These are phyloP conservation scores for Kockovaella imperatae DNA, from an alignment of 768 basidiomycete species.

Conservation along the genomic window DNA sequence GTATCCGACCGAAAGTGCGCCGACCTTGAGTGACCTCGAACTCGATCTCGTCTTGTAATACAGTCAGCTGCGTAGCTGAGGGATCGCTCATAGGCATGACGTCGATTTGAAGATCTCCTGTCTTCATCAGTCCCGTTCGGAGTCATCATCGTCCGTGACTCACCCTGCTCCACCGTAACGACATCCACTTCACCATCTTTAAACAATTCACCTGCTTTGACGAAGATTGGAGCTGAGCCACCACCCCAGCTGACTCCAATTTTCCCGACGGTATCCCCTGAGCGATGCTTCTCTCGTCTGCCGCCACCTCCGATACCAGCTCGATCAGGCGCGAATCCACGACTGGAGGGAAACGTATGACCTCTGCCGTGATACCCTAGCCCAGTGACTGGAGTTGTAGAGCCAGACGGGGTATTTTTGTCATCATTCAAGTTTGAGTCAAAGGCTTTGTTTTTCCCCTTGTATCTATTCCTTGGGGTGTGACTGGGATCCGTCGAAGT, in stretches of 20 bases:
- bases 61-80: conserved; percentile 26
- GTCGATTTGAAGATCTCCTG: conserved; percentile 22
- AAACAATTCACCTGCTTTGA: conserved; percentile 43
- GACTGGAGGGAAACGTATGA: not conserved
- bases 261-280: conserved; percentile 13
- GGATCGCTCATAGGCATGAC: conserved; percentile 20
- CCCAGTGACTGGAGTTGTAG: conserved; percentile 27
- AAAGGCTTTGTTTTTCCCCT: not conserved
- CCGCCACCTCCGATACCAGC: not conserved
- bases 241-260: conserved; percentile 30
- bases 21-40: conserved; percentile 15
- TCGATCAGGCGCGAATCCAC: no score
- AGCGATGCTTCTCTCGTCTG: conserved; percentile 12
- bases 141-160: conserved; percentile 1
- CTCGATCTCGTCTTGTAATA: conserved; percentile 20
- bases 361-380: conserved; percentile 23
- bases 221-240: conserved; percentile 32
- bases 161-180: conserved; percentile 22
- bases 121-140: not conserved
- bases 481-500: not conserved
- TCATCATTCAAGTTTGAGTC: not conserved
- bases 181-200: conserved; percentile 39
- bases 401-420: conserved; percentile 16
- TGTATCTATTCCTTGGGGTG: conserved; percentile 13
- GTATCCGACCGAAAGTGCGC: no score